phyloP scores from a whole-genome alignment of 176 grass and related monocot genomes.

The Juncus effusus region DNA sequence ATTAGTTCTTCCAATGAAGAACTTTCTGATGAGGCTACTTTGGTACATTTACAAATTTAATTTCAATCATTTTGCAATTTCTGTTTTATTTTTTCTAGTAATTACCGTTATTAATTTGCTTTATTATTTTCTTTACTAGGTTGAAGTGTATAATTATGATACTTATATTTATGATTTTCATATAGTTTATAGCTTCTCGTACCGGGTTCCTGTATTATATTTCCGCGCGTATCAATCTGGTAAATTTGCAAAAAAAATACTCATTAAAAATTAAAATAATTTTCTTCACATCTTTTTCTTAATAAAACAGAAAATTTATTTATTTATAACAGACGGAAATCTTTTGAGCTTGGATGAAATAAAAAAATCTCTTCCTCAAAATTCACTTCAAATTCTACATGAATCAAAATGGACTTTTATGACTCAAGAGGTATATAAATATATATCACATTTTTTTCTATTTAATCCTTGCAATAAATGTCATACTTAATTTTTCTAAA shows the following conservation, averaged over 20 bases:
- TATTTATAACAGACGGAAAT: conserved; percentile 55
- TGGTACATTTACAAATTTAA: conserved; percentile 41
- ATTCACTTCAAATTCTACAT: conserved; percentile 40
- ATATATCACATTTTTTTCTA: no score
- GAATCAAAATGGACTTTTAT: conserved; percentile 94
- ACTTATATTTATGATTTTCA: conserved; percentile 79
- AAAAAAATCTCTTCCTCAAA: conserved; percentile 51
- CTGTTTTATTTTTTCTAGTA: neutral
- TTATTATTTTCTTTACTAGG: conserved; percentile 28
- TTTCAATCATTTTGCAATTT: neutral
- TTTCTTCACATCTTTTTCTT: conserved; percentile 2
- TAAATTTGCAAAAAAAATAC: conserved; percentile 22
- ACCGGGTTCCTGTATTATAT: conserved; percentile 78
- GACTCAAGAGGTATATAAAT: conserved; percentile 65
- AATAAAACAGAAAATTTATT: conserved; percentile 3
- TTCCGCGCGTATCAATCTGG: conserved; percentile 59
- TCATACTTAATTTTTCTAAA: neutral
- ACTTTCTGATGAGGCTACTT: conserved; percentile 34
- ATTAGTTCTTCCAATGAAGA: neutral
- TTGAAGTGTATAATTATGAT: conserved; percentile 36
- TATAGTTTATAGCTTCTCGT: conserved; percentile 75
- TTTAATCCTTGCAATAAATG: neutral
- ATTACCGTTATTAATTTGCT: neutral
- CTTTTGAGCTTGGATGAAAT: conserved; percentile 58
- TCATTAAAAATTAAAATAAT: neutral